Conservation (phyloP, 108 stramenopile genomes). For the Pseudonitzschia pungens region DNA sequence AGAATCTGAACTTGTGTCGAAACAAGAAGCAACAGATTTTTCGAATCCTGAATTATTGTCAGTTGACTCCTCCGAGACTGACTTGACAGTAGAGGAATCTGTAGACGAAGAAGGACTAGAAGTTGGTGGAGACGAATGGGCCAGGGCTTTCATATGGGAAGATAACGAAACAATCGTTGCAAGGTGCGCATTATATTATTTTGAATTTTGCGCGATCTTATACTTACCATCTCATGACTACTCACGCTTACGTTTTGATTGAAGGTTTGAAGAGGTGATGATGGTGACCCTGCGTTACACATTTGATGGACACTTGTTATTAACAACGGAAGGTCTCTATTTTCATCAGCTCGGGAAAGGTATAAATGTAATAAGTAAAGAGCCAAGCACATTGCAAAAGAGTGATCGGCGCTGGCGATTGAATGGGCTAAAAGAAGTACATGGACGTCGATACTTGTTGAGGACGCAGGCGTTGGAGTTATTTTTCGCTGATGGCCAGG, state of each 20-base stretch:
- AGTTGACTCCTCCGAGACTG: slow-evolving; percentile 17
- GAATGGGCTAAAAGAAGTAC: slow-evolving; percentile 67
- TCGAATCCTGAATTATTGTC: not conserved
- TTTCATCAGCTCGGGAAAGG: slow-evolving; percentile 67
- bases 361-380: slow-evolving; percentile 73
- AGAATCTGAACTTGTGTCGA: slow-evolving; percentile 30
- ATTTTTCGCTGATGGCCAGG: slow-evolving; percentile 84
- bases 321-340: slow-evolving; percentile 81
- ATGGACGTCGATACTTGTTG: slow-evolving; percentile 92
- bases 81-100: slow-evolving; percentile 48
- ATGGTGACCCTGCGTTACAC: slow-evolving; percentile 59
- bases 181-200: not conserved
- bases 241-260: not conserved
- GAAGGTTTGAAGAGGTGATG: slow-evolving; percentile 63
- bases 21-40: not conserved
- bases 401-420: slow-evolving; percentile 67
- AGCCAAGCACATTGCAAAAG: slow-evolving; percentile 25
- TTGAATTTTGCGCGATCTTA: not conserved
- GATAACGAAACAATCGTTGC: slow-evolving; percentile 68
- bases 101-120: slow-evolving; percentile 36
- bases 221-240: not conserved
- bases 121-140: slow-evolving; percentile 59
- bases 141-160: slow-evolving; percentile 74
- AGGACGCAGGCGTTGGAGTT: slow-evolving; percentile 89
- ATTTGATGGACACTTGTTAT: slow-evolving; percentile 59